phyloP scores from a whole-genome alignment of 75 land plant species.

The Pinus albicaulis region DNA sequence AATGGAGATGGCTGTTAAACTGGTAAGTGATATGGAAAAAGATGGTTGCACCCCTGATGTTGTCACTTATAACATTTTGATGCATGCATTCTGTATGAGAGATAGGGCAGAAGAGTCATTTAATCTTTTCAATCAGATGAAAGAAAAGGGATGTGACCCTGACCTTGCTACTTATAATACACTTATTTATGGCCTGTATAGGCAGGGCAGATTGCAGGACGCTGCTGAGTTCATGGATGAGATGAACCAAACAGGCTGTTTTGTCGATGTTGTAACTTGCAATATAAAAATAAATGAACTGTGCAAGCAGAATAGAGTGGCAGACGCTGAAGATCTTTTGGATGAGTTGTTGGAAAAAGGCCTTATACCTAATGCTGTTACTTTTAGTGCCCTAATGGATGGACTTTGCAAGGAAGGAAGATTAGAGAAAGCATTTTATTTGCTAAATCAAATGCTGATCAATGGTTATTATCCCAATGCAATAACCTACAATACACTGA shows the following conservation, averaged over 20 bases:
- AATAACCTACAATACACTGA: conserved; percentile 50
- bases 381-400: conserved; percentile 44
- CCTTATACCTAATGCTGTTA: conserved; percentile 38
- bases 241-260: conserved; percentile 29
- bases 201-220: conserved; percentile 29
- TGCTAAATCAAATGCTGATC: conserved; percentile 50
- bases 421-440: conserved; percentile 34
- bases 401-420: conserved; percentile 36
- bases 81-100: conserved; percentile 40
- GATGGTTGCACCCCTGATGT: conserved; percentile 43
- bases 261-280: conserved; percentile 44
- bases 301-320: conserved; percentile 33
- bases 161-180: conserved; percentile 39
- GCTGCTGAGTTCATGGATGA: conserved; percentile 37
- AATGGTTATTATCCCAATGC: conserved; percentile 31
- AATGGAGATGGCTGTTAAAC: conserved; percentile 41
- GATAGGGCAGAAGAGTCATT: conserved; percentile 46
- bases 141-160: conserved; percentile 18
- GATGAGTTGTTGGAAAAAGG: conserved; percentile 47
- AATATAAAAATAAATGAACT: conserved; percentile 43
- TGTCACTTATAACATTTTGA: conserved; percentile 42
- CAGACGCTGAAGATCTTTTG: conserved; percentile 39
- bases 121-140: conserved; percentile 46
- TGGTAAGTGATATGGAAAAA: conserved; percentile 48
- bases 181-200: conserved; percentile 52